Conservation (phyloP, 1,139 yeast genomes). For the Pichia kudriavzevii region DNA sequence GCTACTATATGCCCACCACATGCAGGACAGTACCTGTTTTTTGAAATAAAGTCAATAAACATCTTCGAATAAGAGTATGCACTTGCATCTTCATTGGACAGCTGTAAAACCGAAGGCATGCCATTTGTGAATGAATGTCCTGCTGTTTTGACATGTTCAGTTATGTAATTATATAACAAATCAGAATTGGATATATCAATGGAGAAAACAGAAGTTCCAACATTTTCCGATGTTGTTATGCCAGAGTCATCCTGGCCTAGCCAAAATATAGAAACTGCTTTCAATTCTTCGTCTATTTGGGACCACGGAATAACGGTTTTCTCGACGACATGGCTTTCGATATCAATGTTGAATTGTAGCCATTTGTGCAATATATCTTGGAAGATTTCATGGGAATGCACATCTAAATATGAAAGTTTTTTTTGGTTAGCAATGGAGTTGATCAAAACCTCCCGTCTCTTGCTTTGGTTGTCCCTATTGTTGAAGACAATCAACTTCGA, state of each 20-base stretch:
- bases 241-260: slow-evolving; percentile 11
- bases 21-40: slow-evolving; percentile 78
- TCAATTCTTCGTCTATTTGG: slow-evolving; percentile 6
- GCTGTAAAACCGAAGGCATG: slow-evolving; percentile 27
- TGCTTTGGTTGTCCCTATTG: not conserved
- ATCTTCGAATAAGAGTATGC: slow-evolving; percentile 74
- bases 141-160: not conserved
- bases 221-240: slow-evolving; percentile 31
- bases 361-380: slow-evolving; percentile 6
- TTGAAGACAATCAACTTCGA: slow-evolving; percentile 11
- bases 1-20: slow-evolving; percentile 71
- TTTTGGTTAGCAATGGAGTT: not conserved
- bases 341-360: slow-evolving; percentile 7
- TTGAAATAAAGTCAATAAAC: slow-evolving; percentile 77
- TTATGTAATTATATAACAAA: slow-evolving; percentile 1
- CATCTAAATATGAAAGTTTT: slow-evolving; percentile 2
- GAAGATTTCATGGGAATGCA: slow-evolving; percentile 1
- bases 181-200: slow-evolving; percentile 46
- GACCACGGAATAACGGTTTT: slow-evolving; percentile 1
- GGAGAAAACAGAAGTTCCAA: slow-evolving; percentile 53
- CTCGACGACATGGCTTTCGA: slow-evolving; percentile 1
- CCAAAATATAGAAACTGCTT: slow-evolving; percentile 10
- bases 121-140: slow-evolving; percentile 6
- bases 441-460: slow-evolving; percentile 6
- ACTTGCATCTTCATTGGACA: slow-evolving; percentile 47